Conservation (phyloP, 352 stramenopile species). For the Pythium chondricola region DNA sequence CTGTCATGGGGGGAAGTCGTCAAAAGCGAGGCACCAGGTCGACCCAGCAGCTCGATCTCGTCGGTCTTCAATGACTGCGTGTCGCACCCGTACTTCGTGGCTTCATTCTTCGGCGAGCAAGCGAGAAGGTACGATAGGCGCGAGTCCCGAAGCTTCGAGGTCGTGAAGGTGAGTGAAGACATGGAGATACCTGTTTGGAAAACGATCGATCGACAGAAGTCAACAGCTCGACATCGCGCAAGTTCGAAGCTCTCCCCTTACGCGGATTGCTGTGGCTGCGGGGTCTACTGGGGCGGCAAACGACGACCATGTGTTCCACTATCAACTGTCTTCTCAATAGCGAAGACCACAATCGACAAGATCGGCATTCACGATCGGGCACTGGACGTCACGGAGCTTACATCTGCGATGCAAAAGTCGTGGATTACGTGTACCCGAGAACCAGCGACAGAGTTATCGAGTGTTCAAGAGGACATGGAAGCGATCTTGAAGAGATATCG, state of each 20-base stretch:
- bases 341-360: neutral
- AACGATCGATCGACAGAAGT: slow-evolving; percentile 27
- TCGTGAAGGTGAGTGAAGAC: slow-evolving; percentile 64
- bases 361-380: slow-evolving; percentile 20
- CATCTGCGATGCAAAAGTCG: slow-evolving; percentile 1
- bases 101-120: slow-evolving; percentile 61
- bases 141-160: slow-evolving; percentile 54
- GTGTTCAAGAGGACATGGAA: slow-evolving; percentile 7
- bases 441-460: slow-evolving; percentile 1
- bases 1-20: slow-evolving; percentile 11
- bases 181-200: slow-evolving; percentile 61
- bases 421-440: slow-evolving; percentile 4
- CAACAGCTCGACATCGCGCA: too few species aligned
- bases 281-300: neutral
- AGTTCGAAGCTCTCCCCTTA: neutral
- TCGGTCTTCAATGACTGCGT: slow-evolving; percentile 43
- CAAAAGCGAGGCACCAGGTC: slow-evolving; percentile 23
- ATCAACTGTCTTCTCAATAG: neutral
- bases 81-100: slow-evolving; percentile 70
- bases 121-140: slow-evolving; percentile 34
- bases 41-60: neutral
- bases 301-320: slow-evolving; percentile 11
- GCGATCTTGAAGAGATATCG: slow-evolving; percentile 10
- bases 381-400: slow-evolving; percentile 4
- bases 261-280: slow-evolving; percentile 4